Conservation (phyloP, 1,284 basidiomycete genomes). For the Puccinia novopanici region DNA sequence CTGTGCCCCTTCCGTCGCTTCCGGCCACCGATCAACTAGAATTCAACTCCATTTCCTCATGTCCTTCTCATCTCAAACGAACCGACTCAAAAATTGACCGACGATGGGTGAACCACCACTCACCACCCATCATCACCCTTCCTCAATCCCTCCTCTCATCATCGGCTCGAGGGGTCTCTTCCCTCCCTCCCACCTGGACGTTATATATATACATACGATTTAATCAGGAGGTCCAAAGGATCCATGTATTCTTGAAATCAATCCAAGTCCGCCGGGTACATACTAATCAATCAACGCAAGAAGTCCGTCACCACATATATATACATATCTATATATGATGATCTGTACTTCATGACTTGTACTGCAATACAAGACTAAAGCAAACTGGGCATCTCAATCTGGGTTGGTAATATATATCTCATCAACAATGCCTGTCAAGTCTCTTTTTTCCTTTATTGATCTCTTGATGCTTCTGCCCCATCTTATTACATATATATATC, state of each 20-base stretch:
- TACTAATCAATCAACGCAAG: not conserved
- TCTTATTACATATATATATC: not conserved
- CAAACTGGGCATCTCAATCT: not conserved
- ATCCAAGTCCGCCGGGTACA: not conserved
- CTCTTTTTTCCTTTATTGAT: not conserved
- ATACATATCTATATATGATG: constrained; percentile 7
- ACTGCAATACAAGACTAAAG: not conserved
- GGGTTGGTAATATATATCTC: not conserved
- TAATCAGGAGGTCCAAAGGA: constrained; percentile 30
- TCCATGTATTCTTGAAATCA: constrained; percentile 39
- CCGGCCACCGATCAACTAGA: not conserved
- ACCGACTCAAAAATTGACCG: not conserved
- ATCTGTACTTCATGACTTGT: not conserved
- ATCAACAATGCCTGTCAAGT: not conserved
- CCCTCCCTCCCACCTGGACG: not conserved
- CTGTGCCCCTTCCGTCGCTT: not conserved
- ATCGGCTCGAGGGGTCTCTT: not conserved
- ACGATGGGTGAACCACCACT: not conserved
- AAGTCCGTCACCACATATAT: constrained; percentile 25
- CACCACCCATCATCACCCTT: not conserved
- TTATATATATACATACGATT: constrained; percentile 4
- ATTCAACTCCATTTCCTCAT: constrained; percentile 1
- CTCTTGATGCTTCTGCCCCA: not conserved
- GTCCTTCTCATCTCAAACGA: constrained; percentile 4
- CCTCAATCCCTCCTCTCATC: constrained; percentile 1